Evolutionary conservation across 2,329 filamentous ascomycete genomes (phyloP).

Genomic region (Aureobasidium mangrovei): DNA sequence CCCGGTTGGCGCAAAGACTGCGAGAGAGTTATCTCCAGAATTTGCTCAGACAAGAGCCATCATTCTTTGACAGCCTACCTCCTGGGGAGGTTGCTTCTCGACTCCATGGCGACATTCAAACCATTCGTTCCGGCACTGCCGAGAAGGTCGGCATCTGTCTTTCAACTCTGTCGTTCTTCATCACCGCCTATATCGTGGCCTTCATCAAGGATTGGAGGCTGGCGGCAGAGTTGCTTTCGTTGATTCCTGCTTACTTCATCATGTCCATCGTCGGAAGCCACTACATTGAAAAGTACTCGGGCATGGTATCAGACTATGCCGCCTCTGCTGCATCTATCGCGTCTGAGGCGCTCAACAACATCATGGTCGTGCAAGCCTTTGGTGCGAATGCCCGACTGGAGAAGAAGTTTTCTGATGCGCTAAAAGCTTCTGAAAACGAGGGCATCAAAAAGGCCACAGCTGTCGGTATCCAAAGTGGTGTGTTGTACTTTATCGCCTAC

Average conservation of each 20-base stretch:
- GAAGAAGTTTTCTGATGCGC: conserved; percentile 47
- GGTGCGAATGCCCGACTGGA: conserved; percentile 52
- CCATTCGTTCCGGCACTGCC: conserved; percentile 58
- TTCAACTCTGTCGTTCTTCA: conserved; percentile 54
- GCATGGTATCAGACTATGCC: conserved; percentile 43
- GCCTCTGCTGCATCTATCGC: conserved; percentile 54
- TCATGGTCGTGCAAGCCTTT: conserved; percentile 56
- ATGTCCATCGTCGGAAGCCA: conserved; percentile 49
- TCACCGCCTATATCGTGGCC: conserved; percentile 58
- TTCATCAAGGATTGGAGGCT: conserved; percentile 56
- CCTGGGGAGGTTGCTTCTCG: conserved; percentile 56
- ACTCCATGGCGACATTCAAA: conserved; percentile 57
- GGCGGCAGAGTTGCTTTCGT: conserved; percentile 54
- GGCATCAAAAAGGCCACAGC: conserved; percentile 51
- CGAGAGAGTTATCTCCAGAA: conserved; percentile 52
- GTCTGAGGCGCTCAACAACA: conserved; percentile 52
- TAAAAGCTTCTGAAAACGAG: conserved; percentile 42
- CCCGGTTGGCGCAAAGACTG: conserved; percentile 54
- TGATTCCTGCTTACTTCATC: conserved; percentile 54
- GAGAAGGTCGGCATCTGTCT: conserved; percentile 63
- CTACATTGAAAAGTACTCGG: conserved; percentile 45
- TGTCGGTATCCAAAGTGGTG: conserved; percentile 50
- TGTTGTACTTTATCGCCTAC: conserved; percentile 60
- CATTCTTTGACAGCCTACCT: conserved; percentile 55
- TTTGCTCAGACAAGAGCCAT: conserved; percentile 52